Evolutionary conservation across 2,329 filamentous ascomycete genomes (phyloP).

Genomic region (Fusarium sp.): DNA sequence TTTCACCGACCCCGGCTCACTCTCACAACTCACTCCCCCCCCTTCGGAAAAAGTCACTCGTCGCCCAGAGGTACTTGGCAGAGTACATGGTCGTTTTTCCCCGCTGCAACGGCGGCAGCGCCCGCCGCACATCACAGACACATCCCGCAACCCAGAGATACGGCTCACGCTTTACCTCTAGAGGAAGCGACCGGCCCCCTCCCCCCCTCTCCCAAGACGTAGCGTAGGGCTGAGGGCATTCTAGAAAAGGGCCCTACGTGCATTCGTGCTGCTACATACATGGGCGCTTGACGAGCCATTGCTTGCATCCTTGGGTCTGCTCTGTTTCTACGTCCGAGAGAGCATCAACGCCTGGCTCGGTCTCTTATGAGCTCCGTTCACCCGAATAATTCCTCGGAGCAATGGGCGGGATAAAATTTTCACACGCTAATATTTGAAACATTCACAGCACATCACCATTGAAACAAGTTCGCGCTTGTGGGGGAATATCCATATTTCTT

Average conservation of each 20-base stretch:
- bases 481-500: conserved; percentile 22
- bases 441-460: not conserved
- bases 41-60: conserved; percentile 15
- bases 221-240: conserved; percentile 44
- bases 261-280: conserved; percentile 16
- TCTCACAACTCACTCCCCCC: conserved; percentile 29
- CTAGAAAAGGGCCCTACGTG: conserved; percentile 26
- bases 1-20: conserved; percentile 28
- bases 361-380: not conserved
- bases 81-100: conserved; percentile 22
- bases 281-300: conserved; percentile 4
- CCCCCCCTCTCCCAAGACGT: conserved; percentile 7
- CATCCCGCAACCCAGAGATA: conserved; percentile 36
- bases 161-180: conserved; percentile 48
- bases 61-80: not conserved
- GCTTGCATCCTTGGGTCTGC: conserved; percentile 6
- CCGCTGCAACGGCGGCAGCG: conserved; percentile 47
- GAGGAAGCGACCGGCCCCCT: conserved; percentile 42
- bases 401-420: conserved; percentile 6
- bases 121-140: conserved; percentile 42
- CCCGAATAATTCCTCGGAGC: not conserved
- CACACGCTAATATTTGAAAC: not conserved
- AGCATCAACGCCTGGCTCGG: not conserved
- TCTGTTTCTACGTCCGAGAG: too few species aligned
- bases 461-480: not conserved